These are phyloP conservation scores for Hibiscus syriacus DNA, from an alignment of 345 rosid species.

Conservation along the genomic window DNA sequence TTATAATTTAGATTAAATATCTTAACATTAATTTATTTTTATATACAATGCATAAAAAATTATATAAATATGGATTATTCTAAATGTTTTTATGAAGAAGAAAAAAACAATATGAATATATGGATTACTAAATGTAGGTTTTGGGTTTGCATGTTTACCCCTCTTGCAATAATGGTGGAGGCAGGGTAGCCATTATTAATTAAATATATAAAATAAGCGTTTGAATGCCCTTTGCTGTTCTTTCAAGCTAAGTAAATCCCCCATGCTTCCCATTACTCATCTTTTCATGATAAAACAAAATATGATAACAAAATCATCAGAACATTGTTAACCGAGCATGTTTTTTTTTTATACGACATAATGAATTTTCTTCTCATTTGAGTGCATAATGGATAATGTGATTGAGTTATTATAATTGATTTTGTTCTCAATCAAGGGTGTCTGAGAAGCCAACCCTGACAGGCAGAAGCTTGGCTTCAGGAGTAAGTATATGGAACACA, in stretches of 20 bases:
- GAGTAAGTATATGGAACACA: not conserved
- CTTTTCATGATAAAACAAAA: not conserved
- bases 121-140: not conserved
- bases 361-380: constrained; percentile 13
- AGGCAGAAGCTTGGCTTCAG: constrained; percentile 2
- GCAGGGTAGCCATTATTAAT: too few relatives aligned
- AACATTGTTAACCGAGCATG: not conserved
- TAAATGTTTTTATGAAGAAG: too few relatives aligned
- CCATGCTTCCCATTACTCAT: not conserved
- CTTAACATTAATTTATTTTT: too few relatives aligned
- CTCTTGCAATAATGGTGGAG: constrained; percentile 12
- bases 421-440: not conserved
- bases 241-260: constrained; percentile 19
- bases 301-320: not conserved
- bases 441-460: constrained; percentile 1
- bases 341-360: not conserved
- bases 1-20: too few relatives aligned
- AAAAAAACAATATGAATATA: too few relatives aligned
- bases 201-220: not conserved
- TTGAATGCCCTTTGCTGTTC: constrained; percentile 29
- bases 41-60: not conserved
- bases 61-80: not conserved
- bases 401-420: not conserved
- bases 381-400: not conserved
- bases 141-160: constrained; percentile 16